Conservation (phyloP, 768 basidiomycete species). For the Lentinula sp. region DNA sequence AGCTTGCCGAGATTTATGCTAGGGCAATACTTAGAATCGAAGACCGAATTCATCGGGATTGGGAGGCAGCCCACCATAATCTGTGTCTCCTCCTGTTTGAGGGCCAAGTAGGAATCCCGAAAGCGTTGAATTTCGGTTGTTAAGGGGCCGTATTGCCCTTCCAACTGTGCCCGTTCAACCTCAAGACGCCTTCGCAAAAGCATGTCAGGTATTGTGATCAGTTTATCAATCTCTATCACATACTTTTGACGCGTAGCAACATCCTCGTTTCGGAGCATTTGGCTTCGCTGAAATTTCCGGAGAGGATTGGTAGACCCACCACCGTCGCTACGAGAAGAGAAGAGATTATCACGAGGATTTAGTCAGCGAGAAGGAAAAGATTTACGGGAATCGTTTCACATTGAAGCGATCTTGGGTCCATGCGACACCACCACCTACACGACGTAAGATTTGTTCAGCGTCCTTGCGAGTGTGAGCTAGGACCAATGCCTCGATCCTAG, state of each 20-base stretch:
- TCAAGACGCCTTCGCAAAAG: constrained; percentile 36
- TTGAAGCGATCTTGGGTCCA: constrained; percentile 60
- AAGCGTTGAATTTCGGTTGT: constrained; percentile 19
- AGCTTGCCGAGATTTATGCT: constrained; percentile 24
- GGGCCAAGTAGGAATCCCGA: constrained; percentile 17
- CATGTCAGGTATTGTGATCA: not conserved
- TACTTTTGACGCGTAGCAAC: constrained; percentile 42
- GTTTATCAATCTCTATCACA: constrained; percentile 9
- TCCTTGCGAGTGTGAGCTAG: constrained; percentile 59
- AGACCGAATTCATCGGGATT: not conserved
- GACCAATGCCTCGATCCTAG: constrained; percentile 64
- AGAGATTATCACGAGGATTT: not conserved
- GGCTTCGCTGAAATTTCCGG: constrained; percentile 17
- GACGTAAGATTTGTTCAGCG: constrained; percentile 48
- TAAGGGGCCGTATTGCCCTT: constrained; percentile 28
- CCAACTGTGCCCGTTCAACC: constrained; percentile 28
- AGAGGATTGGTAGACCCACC: constrained; percentile 51
- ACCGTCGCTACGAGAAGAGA: constrained; percentile 44
- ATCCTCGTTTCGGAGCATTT: constrained; percentile 25
- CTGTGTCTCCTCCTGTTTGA: not conserved
- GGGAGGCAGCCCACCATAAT: not conserved
- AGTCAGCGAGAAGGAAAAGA: constrained; percentile 16
- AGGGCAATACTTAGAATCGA: not conserved
- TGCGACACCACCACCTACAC: constrained; percentile 44
- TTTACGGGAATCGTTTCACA: constrained; percentile 59